Conservation (phyloP, 2,329 filamentous ascomycete species). For the Colletotrichum sojae region DNA sequence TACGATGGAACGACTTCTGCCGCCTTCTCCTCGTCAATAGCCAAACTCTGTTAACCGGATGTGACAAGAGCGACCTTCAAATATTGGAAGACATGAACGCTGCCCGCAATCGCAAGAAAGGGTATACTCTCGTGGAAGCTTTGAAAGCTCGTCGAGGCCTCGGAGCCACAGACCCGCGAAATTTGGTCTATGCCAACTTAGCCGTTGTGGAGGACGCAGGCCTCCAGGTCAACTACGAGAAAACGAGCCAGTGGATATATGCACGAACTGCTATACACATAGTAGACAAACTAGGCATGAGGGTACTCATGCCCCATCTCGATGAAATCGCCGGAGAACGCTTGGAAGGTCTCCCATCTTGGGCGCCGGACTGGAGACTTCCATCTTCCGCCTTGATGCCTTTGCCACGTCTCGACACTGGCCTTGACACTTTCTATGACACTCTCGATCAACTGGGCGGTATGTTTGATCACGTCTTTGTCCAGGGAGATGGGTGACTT, state of each 20-base stretch:
- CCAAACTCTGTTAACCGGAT: neutral
- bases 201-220: neutral
- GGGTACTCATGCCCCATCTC: neutral
- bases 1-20: constrained; percentile 18
- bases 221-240: constrained; percentile 7
- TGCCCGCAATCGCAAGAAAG: neutral
- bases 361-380: constrained; percentile 21
- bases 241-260: neutral
- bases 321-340: neutral
- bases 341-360: constrained; percentile 1
- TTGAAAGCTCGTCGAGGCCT: constrained; percentile 3
- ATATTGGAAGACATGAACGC: constrained; percentile 22
- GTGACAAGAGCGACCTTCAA: neutral
- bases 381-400: neutral
- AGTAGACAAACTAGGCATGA: constrained; percentile 13
- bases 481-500: neutral
- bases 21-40: constrained; percentile 1
- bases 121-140: constrained; percentile 7
- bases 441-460: no score
- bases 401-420: no score
- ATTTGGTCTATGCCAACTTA: constrained; percentile 21
- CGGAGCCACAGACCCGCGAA: constrained; percentile 18
- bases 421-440: no score
- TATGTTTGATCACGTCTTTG: neutral
- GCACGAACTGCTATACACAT: constrained; percentile 13